Base-by-base conservation (phyloP, 225 moss, liverwort and hornwort species). In the Pseudisothecium myosuroides region DNA sequence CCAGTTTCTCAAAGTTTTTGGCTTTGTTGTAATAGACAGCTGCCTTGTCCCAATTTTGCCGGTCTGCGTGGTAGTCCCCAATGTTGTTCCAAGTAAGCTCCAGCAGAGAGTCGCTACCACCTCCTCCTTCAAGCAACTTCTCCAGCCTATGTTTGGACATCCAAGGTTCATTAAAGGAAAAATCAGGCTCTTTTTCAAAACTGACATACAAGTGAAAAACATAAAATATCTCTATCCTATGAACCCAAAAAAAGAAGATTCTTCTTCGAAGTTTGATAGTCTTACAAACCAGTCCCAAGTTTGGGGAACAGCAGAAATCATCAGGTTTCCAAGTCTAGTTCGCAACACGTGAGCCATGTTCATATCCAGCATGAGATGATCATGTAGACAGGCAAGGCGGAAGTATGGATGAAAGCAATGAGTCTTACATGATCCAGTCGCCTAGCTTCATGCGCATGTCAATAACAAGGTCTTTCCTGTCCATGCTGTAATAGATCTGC, bases 381-480 rank as follows among this genome's bases (percentile, higher is more conserved):
- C 76, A 84, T 82, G 62, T 54, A 73, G 75, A 55, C 56, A 56
- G 39, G 71, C 37, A 88, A 49, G 59, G 58, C 17, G 8, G 52
- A 74, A 26, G 34, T 41, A 36, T 84, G 58, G 65, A 43, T 73
- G 43, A 73, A 68, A 81, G 62, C 28, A 86, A 83, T 49, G 81
- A 52, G 27, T 29, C 90, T 84, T 92, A 98, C 98, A 93, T 92
- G 81, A 97, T 95, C 98, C 97, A 98, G 68, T 98, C 95, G 41
- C 97, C 98, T 87, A 97, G 88, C 90, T 98, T 98, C 89, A 96
- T 92, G 43, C 89, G 95, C 94, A 98, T 92, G 76, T 96, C 96
- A 78, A 98, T 91, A 80, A 96, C 93, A 80, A 98, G 96, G 88
- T 98, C 98, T 87, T 91, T 94, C 68, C 98, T 94, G 66, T 96